Conservation (phyloP, 2,329 filamentous ascomycete species). For the Microthyrium microscopicum region DNA sequence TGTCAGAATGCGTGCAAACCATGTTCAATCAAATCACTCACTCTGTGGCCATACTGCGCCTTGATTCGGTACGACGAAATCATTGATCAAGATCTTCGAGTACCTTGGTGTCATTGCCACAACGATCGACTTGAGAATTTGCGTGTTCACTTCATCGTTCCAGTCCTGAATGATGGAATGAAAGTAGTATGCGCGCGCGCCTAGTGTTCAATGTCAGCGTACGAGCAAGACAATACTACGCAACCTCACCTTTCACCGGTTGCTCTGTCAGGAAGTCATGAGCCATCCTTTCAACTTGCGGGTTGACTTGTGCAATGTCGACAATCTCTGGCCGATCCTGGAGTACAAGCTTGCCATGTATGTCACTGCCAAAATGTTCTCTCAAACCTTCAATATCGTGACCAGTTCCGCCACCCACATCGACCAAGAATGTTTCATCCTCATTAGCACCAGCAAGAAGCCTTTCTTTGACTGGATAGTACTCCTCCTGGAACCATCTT, state of each 20-base stretch:
- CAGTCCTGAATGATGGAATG: constrained; percentile 17
- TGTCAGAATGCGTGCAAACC: neutral
- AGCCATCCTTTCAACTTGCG: constrained; percentile 14
- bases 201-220: neutral
- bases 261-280: constrained; percentile 23
- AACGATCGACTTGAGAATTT: constrained; percentile 13
- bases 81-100: constrained; percentile 17
- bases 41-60: constrained; percentile 20
- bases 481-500: constrained; percentile 2
- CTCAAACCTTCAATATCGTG: constrained; percentile 20
- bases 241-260: constrained; percentile 20
- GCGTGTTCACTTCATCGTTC: constrained; percentile 13
- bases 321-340: constrained; percentile 15
- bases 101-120: constrained; percentile 16
- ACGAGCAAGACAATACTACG: too few relatives aligned
- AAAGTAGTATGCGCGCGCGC: constrained; percentile 9
- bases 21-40: neutral
- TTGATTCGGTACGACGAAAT: constrained; percentile 15
- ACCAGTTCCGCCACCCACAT: constrained; percentile 21
- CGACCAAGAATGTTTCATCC: constrained; percentile 16
- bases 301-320: constrained; percentile 11
- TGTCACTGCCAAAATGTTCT: constrained; percentile 10
- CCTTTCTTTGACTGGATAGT: constrained; percentile 8
- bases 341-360: constrained; percentile 13
- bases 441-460: constrained; percentile 15